phyloP scores from a whole-genome alignment of 2,329 filamentous ascomycete species.

The Furcasterigmium sp. region DNA sequence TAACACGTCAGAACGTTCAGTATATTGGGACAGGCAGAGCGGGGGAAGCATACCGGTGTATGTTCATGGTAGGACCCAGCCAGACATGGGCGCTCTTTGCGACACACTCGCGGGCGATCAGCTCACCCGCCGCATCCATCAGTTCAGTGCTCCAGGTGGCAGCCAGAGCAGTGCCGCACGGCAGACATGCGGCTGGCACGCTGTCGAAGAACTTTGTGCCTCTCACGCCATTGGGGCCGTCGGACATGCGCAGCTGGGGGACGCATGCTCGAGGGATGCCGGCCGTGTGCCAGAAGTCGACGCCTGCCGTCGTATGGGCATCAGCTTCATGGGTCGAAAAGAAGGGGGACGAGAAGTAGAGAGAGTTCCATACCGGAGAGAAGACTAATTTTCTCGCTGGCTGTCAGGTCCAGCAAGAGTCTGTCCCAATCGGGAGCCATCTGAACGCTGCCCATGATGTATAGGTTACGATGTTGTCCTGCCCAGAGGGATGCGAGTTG shows the following conservation, averaged over 20 bases:
- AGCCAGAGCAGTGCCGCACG: slow-evolving; percentile 52
- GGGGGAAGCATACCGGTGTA: slow-evolving; percentile 33
- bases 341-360: not conserved
- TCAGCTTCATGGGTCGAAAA: not conserved
- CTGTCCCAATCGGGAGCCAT: not conserved
- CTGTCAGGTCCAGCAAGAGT: not conserved
- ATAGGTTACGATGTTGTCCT: too few relatives aligned
- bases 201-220: slow-evolving; percentile 66
- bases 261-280: slow-evolving; percentile 9
- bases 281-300: slow-evolving; percentile 12
- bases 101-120: slow-evolving; percentile 21
- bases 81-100: slow-evolving; percentile 66
- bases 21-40: not conserved
- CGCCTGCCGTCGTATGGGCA: too few relatives aligned
- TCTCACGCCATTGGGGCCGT: slow-evolving; percentile 26
- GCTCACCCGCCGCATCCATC: slow-evolving; percentile 42
- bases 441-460: not conserved
- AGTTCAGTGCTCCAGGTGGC: slow-evolving; percentile 53
- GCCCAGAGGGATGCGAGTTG: too few relatives aligned
- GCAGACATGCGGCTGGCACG: slow-evolving; percentile 53
- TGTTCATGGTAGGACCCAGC: slow-evolving; percentile 55
- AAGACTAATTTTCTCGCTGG: not conserved
- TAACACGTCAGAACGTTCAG: too few relatives aligned
- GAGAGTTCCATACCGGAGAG: not conserved
- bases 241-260: slow-evolving; percentile 11